Evolutionary conservation across 371 early-diverging fungal genomes (phyloP).

Genomic region (Polyrhizophydium stewartii): DNA sequence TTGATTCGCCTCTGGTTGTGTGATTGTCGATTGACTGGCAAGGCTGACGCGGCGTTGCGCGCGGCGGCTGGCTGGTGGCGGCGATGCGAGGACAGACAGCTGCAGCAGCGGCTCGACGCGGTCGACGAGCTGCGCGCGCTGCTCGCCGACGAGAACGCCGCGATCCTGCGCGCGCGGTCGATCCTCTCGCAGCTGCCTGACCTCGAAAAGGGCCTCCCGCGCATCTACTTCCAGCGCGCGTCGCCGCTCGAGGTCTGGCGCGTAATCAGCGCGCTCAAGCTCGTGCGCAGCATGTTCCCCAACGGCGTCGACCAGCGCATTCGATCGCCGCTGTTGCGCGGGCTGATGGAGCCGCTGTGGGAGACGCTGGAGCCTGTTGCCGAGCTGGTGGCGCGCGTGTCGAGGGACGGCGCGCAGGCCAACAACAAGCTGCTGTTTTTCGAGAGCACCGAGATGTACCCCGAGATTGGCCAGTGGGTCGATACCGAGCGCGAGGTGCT

Average conservation of each 20-base stretch:
- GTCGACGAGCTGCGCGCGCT: conserved; percentile 58
- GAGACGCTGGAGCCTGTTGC: conserved; percentile 28
- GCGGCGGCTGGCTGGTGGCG: too few species aligned
- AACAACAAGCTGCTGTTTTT: conserved; percentile 51
- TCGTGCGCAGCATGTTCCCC: conserved; percentile 31
- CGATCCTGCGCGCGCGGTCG: conserved; percentile 1
- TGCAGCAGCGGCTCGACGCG: conserved; percentile 66
- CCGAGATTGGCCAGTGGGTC: conserved; percentile 47
- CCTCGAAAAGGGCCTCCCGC: conserved; percentile 69
- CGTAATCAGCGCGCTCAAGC: conserved; percentile 49
- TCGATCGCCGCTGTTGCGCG: conserved; percentile 18
- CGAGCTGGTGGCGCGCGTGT: conserved; percentile 34
- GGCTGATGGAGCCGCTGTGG: conserved; percentile 18
- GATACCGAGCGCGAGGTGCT: conserved; percentile 37
- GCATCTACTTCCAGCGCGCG: conserved; percentile 67
- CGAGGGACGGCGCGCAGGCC: conserved; percentile 39
- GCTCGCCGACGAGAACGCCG: conserved; percentile 9
- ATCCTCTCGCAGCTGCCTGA: conserved; percentile 41
- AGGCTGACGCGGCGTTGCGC: not conserved
- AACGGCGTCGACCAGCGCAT: conserved; percentile 32
- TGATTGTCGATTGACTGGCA: conserved; percentile 1
- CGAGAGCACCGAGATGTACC: conserved; percentile 44
- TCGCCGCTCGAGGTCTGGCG: conserved; percentile 57
- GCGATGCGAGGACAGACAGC: conserved; percentile 21
- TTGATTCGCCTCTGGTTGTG: not conserved